Conservation (phyloP, 2,329 filamentous ascomycete species). For the Colletotrichum liaoningense region DNA sequence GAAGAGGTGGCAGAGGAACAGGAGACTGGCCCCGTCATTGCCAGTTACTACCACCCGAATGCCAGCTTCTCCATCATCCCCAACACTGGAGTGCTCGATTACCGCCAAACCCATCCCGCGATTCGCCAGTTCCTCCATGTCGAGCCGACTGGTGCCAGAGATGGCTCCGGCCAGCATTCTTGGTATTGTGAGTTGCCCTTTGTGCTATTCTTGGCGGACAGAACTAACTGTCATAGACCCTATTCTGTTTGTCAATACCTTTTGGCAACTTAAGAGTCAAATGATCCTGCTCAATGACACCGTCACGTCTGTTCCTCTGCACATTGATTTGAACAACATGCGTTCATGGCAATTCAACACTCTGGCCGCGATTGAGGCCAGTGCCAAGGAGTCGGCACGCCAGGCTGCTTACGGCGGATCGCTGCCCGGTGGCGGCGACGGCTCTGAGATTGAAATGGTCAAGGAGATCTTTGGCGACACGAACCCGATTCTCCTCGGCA, state of each 20-base stretch:
- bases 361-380: slow-evolving; percentile 86
- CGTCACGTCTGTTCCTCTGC: slow-evolving; percentile 82
- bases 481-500: slow-evolving; percentile 88
- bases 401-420: slow-evolving; percentile 80
- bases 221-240: slow-evolving; percentile 63
- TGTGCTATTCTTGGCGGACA: background rate
- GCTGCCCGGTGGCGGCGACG: slow-evolving; percentile 84
- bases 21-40: slow-evolving; percentile 74
- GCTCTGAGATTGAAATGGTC: slow-evolving; percentile 95
- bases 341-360: slow-evolving; percentile 91
- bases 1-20: slow-evolving; percentile 65
- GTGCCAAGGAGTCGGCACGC: slow-evolving; percentile 83
- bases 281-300: slow-evolving; percentile 95
- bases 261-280: slow-evolving; percentile 93
- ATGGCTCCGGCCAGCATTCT: slow-evolving; percentile 85
- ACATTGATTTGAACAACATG: slow-evolving; percentile 85
- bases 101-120: slow-evolving; percentile 76
- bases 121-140: slow-evolving; percentile 82
- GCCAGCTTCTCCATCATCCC: slow-evolving; percentile 90
- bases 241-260: slow-evolving; percentile 91
- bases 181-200: slow-evolving; percentile 77
- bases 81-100: slow-evolving; percentile 77
- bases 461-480: slow-evolving; percentile 96
- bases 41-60: slow-evolving; percentile 95
- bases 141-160: slow-evolving; percentile 83